Conservation (phyloP, 2,329 filamentous ascomycete species). For the Colletotrichum horii region DNA sequence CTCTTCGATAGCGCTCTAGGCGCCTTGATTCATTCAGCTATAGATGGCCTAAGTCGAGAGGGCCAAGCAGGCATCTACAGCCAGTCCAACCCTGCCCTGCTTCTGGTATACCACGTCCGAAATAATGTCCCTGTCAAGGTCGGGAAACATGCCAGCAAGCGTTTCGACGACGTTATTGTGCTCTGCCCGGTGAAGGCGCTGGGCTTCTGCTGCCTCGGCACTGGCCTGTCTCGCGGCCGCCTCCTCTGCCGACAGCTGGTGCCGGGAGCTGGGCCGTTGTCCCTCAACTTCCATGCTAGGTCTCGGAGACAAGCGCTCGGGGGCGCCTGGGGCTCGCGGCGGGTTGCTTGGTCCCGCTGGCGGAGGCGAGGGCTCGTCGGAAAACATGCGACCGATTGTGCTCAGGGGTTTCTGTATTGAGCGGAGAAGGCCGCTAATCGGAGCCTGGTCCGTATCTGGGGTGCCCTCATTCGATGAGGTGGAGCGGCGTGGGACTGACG, state of each 20-base stretch:
- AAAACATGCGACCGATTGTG: constrained; percentile 94
- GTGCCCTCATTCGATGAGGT: constrained; percentile 57
- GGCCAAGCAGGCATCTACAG: constrained; percentile 85
- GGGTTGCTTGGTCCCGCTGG: constrained; percentile 33
- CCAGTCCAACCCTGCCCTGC: constrained; percentile 85
- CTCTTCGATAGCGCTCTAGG: neutral
- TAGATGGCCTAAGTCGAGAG: constrained; percentile 50
- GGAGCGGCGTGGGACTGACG: constrained; percentile 54
- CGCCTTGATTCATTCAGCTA: neutral
- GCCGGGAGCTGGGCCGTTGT: constrained; percentile 28
- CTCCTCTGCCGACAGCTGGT: constrained; percentile 75
- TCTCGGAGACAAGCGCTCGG: constrained; percentile 35
- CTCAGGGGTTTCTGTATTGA: constrained; percentile 91
- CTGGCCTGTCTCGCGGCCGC: constrained; percentile 89
- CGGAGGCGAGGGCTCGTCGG: constrained; percentile 59
- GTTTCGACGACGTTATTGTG: constrained; percentile 94
- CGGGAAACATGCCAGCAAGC: constrained; percentile 94
- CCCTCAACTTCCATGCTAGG: constrained; percentile 31
- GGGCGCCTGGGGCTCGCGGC: constrained; percentile 41
- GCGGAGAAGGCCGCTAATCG: constrained; percentile 83
- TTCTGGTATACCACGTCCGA: constrained; percentile 97
- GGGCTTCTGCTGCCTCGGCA: constrained; percentile 86
- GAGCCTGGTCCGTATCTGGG: constrained; percentile 67
- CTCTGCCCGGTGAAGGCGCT: constrained; percentile 81
- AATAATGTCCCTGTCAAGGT: constrained; percentile 91